phyloP scores from a whole-genome alignment of 768 basidiomycete genomes.

The Boletus subcaerulescens region DNA sequence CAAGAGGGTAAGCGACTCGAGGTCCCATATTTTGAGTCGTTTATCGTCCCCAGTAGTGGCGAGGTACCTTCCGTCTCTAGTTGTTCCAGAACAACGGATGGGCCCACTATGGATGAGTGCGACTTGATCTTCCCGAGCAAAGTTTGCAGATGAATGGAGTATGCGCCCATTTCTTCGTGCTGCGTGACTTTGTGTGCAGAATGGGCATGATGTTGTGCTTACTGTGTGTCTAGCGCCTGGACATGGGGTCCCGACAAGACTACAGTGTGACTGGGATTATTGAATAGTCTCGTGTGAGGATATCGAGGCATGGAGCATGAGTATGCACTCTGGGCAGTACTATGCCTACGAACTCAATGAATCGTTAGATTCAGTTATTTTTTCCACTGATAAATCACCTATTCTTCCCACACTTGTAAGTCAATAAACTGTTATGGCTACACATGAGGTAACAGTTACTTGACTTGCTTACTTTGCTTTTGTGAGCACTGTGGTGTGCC shows the following conservation, averaged over 20 bases:
- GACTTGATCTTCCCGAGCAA: slow-evolving; percentile 30
- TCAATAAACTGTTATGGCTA: too few species aligned
- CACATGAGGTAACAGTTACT: too few species aligned
- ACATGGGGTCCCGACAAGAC: slow-evolving; percentile 61
- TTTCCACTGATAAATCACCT: too few species aligned
- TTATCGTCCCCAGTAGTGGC: slow-evolving; percentile 81
- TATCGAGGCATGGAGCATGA: slow-evolving; percentile 39
- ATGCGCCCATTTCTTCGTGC: slow-evolving; percentile 50
- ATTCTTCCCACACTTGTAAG: too few species aligned
- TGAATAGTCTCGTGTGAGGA: slow-evolving; percentile 51
- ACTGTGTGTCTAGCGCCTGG: slow-evolving; percentile 56
- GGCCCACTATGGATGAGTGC: slow-evolving; percentile 48
- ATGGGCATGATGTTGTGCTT: slow-evolving; percentile 22
- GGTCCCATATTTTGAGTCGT: slow-evolving; percentile 67
- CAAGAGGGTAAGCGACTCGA: slow-evolving; percentile 52
- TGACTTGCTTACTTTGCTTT: too few species aligned
- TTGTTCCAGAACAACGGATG: slow-evolving; percentile 57
- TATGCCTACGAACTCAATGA: too few species aligned
- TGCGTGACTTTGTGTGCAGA: slow-evolving; percentile 3
- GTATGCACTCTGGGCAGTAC: too few species aligned
- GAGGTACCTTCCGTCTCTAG: slow-evolving; percentile 43
- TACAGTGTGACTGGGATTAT: slow-evolving; percentile 34
- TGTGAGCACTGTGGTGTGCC: too few species aligned
- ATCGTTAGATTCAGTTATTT: too few species aligned
- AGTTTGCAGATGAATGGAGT: slow-evolving; percentile 41